Evolutionary conservation across 2,329 filamentous ascomycete species (phyloP), one percentile per base, ranked within the genome.

Genomic region (Fusarium multiceps): DNA sequence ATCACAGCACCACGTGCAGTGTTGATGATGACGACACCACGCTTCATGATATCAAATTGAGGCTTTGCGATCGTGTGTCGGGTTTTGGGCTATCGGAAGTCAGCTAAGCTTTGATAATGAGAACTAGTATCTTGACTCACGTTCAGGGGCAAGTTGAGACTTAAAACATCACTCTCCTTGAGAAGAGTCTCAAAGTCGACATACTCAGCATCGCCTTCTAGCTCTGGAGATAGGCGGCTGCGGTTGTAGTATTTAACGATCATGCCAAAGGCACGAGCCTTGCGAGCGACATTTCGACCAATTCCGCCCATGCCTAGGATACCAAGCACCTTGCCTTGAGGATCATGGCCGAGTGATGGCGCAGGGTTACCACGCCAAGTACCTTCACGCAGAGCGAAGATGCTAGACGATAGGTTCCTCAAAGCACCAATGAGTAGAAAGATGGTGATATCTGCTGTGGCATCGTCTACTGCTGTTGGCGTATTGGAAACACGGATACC

Each of bases 281-380:
- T 94, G 77, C 83, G 87, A 76, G 91, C 92, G 73, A 96, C 80
- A 75, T 93, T 93, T 37, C 90, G 84, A 1, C 93, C 93, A 65
- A 97, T 96, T 4, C 93, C 92, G 21, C 93, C 93, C 92, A 96
- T 95, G 9, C 93, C 93, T 42, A 97, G 78, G 63, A 97, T 93
- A 1, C 93, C 93, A 7, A 97, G 84, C 2, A 90, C 82, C 79
- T 95, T 96, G 37, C 91, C 92, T 78, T 92, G 85, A 2, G 93
- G 93, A 75, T 96, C 93, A 76, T 92, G 91, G 14, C 93, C 93
- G 8, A 89, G 81, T 1, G 89, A 84, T 1, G 87, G 85, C 9
- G 82, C 78, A 4, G 84, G 82, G 7, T 79, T 77, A 6, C 91
- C 92, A 55, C 88, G 85, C 91, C 92, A 97, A 60, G 88, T 81